Percentiles rank a stretch among this genome's conserved stretches.
These are phyloP conservation scores for Pseudohalonectria lignicola DNA, from an alignment of 2,329 filamentous ascomycete species.

Conservation along the genomic window DNA sequence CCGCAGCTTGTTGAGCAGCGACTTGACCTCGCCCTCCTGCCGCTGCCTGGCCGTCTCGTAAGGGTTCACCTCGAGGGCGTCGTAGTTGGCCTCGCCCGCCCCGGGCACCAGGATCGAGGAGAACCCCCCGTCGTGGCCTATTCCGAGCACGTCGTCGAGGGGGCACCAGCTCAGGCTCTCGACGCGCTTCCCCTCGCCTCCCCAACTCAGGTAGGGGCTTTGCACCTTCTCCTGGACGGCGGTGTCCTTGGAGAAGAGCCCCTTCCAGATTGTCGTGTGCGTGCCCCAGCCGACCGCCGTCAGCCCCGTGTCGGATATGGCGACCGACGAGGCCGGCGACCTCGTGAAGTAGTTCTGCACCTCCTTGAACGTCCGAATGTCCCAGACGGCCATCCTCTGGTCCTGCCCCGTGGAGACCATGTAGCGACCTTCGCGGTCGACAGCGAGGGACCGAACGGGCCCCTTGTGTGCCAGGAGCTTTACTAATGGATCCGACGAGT, in stretches of 20 bases:
- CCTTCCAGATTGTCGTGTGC: constrained; percentile 81
- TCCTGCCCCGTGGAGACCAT: constrained; percentile 14
- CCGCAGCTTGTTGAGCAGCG: constrained; percentile 83
- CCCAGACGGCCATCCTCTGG: constrained; percentile 11
- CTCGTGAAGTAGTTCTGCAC: constrained; percentile 81
- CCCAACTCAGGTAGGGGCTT: constrained; percentile 88
- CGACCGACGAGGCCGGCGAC: constrained; percentile 69
- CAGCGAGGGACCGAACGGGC: constrained; percentile 72
- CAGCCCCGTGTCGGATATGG: constrained; percentile 81
- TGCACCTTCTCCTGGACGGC: constrained; percentile 66
- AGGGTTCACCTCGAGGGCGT: constrained; percentile 86
- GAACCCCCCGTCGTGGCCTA: constrained; percentile 78
- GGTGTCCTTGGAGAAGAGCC: constrained; percentile 63
- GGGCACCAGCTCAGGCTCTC: constrained; percentile 87
- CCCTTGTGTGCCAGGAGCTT: constrained; percentile 86
- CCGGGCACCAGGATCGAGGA: constrained; percentile 84
- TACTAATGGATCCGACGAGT: constrained; percentile 73
- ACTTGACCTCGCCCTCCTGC: constrained; percentile 83
- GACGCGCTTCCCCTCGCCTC: constrained; percentile 70
- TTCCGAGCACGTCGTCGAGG: constrained; percentile 83
- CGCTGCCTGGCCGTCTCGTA: constrained; percentile 90
- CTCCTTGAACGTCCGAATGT: constrained; percentile 49
- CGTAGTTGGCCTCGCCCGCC: constrained; percentile 94
- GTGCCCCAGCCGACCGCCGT: constrained; percentile 90
- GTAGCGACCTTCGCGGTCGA: constrained; percentile 78